A percentile compares a stretch with the other conserved stretches of the same genome.
These are phyloP conservation scores for Lathyrus sativus DNA, from an alignment of 306 rosid genomes.

Conservation along the genomic window DNA sequence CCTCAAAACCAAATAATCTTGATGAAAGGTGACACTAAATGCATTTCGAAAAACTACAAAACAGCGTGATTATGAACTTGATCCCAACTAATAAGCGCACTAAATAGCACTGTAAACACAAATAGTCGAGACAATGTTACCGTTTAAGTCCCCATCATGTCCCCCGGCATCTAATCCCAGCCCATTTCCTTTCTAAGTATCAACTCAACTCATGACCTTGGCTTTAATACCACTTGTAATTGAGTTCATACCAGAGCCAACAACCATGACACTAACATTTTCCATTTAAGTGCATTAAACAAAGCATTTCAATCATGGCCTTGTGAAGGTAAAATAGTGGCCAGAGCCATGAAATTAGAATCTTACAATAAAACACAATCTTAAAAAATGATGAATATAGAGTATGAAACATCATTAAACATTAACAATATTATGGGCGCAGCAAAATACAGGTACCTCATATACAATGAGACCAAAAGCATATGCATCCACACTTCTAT, in stretches of 20 bases:
- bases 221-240: slow-evolving; percentile 10
- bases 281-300: slow-evolving; percentile 17
- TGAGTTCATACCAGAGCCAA: slow-evolving; percentile 12
- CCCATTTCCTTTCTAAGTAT: slow-evolving; percentile 10
- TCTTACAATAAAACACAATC: slow-evolving; percentile 18
- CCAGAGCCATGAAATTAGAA: slow-evolving; percentile 28
- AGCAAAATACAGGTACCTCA: slow-evolving; percentile 61
- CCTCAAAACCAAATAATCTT: slow-evolving; percentile 10
- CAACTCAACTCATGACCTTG: slow-evolving; percentile 29
- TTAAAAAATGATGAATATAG: slow-evolving; percentile 4
- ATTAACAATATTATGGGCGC: slow-evolving; percentile 22
- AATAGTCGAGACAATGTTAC: slow-evolving; percentile 17
- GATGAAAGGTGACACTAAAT: not conserved
- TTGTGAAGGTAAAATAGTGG: slow-evolving; percentile 26
- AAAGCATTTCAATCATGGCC: not conserved
- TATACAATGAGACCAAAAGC: slow-evolving; percentile 87
- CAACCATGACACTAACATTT: not conserved
- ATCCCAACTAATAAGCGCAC: slow-evolving; percentile 15
- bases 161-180: not conserved
- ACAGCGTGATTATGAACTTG: slow-evolving; percentile 20
- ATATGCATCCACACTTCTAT: slow-evolving; percentile 83
- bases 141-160: slow-evolving; percentile 5
- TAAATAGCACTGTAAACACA: not conserved
- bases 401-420: slow-evolving; percentile 32
- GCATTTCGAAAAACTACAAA: slow-evolving; percentile 21